A percentile compares a stretch with the other conserved stretches of the same genome.
Evolutionary conservation across 768 basidiomycete species (phyloP).

Genomic region (Lentinula raphanica): DNA sequence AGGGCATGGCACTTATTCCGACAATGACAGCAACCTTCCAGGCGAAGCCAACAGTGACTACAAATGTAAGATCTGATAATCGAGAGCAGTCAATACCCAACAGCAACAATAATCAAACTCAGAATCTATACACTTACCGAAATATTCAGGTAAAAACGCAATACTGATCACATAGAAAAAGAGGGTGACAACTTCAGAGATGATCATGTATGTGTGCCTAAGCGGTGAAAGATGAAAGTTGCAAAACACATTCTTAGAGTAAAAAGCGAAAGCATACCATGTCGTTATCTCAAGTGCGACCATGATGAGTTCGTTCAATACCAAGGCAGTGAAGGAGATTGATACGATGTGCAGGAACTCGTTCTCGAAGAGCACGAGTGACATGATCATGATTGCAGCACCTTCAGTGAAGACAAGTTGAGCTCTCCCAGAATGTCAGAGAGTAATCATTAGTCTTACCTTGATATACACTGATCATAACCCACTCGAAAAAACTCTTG

Average conservation of each 20-base stretch:
- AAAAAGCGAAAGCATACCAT: constrained; percentile 64
- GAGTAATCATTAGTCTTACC: constrained; percentile 38
- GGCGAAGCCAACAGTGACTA: constrained; percentile 79
- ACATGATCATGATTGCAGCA: constrained; percentile 98
- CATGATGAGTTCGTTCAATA: constrained; percentile 98
- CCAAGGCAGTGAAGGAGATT: constrained; percentile 93
- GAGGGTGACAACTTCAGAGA: constrained; percentile 86
- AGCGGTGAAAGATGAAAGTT: not conserved
- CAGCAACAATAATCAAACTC: not conserved
- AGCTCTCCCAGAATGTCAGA: not conserved
- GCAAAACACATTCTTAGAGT: too few relatives aligned
- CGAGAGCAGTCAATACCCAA: not conserved
- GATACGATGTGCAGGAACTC: constrained; percentile 98
- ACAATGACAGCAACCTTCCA: constrained; percentile 97
- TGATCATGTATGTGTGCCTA: constrained; percentile 94
- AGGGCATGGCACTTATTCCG: constrained; percentile 85
- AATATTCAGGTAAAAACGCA: constrained; percentile 92
- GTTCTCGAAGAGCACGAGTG: constrained; percentile 90
- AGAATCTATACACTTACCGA: constrained; percentile 55
- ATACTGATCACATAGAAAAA: constrained; percentile 88
- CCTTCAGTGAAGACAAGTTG: constrained; percentile 37
- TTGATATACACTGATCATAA: constrained; percentile 97
- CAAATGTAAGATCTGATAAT: constrained; percentile 78
- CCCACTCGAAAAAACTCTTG: constrained; percentile 98
- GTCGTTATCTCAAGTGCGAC: constrained; percentile 97